These are phyloP conservation scores for Magnolia sinica DNA, from an alignment of 164 flowering plant genomes.

Conservation along the genomic window DNA sequence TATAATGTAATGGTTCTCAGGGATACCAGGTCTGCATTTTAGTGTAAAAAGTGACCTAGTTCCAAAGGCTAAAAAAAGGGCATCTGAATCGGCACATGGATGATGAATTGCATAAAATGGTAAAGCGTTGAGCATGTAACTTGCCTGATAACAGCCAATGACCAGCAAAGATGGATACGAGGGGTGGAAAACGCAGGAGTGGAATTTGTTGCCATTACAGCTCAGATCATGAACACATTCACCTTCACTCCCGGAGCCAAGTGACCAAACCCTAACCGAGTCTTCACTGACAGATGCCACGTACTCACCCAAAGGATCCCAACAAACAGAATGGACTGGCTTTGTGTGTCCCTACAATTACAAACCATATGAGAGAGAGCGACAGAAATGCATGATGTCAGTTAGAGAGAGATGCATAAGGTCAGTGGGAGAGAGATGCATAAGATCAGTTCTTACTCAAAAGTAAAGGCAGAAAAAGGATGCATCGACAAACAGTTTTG, in stretches of 20 bases:
- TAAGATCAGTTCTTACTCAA: no score
- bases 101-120: neutral
- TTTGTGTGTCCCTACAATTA: constrained; percentile 58
- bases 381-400: neutral
- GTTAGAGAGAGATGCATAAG: neutral
- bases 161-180: constrained; percentile 46
- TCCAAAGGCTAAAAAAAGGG: neutral
- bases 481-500: neutral
- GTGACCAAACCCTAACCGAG: constrained; percentile 59
- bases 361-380: neutral
- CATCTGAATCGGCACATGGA: neutral
- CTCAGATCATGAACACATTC: constrained; percentile 65
- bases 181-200: constrained; percentile 75
- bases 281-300: constrained; percentile 78
- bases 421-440: neutral
- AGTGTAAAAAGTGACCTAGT: neutral
- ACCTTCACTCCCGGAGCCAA: constrained; percentile 53
- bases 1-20: no score
- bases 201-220: constrained; percentile 50
- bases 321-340: constrained; percentile 54
- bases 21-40: no score
- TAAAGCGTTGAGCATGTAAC: constrained; percentile 1
- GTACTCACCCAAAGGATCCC: constrained; percentile 68
- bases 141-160: constrained; percentile 76
- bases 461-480: neutral